Evolutionary conservation across 345 rosid genomes (phyloP).

Genomic region (Gossypium mustelinum): DNA sequence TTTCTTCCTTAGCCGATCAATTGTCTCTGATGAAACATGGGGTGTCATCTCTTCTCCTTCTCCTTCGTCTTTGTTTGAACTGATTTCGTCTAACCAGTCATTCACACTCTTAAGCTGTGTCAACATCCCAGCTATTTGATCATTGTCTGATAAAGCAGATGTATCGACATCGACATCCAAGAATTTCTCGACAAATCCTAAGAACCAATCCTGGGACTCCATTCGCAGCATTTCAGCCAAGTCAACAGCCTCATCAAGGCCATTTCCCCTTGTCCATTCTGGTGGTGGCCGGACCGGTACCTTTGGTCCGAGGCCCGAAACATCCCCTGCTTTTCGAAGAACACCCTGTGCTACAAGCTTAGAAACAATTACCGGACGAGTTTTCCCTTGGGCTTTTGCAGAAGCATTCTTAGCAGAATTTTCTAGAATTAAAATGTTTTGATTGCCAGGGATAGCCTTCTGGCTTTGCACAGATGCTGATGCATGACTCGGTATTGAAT

Average conservation of each 20-base stretch:
- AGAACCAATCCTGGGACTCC: slow-evolving; percentile 91
- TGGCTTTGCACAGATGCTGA: slow-evolving; percentile 31
- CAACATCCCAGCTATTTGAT: slow-evolving; percentile 88
- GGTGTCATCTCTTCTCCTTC: slow-evolving; percentile 38
- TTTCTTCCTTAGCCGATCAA: slow-evolving; percentile 73
- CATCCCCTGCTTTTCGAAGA: slow-evolving; percentile 54
- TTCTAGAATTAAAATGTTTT: slow-evolving; percentile 56
- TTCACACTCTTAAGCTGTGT: slow-evolving; percentile 91
- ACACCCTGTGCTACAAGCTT: slow-evolving; percentile 73
- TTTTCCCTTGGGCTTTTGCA: slow-evolving; percentile 45
- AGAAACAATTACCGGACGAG: slow-evolving; percentile 48
- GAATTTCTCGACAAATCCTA: slow-evolving; percentile 84
- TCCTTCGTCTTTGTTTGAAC: slow-evolving; percentile 53
- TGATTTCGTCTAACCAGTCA: slow-evolving; percentile 85
- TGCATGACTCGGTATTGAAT: slow-evolving; percentile 3
- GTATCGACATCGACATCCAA: slow-evolving; percentile 68
- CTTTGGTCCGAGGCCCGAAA: slow-evolving; percentile 41
- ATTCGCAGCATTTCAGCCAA: slow-evolving; percentile 62
- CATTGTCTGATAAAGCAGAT: slow-evolving; percentile 61
- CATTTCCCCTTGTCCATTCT: slow-evolving; percentile 72
- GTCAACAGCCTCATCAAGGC: slow-evolving; percentile 70
- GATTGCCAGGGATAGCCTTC: slow-evolving; percentile 34
- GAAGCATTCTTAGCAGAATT: slow-evolving; percentile 40
- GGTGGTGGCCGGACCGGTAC: slow-evolving; percentile 40
- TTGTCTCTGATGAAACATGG: slow-evolving; percentile 53